Evolutionary conservation across 805 yeast species (phyloP), one percentile per base, ranked within the genome.

Genomic region (Candida xyloterini): DNA sequence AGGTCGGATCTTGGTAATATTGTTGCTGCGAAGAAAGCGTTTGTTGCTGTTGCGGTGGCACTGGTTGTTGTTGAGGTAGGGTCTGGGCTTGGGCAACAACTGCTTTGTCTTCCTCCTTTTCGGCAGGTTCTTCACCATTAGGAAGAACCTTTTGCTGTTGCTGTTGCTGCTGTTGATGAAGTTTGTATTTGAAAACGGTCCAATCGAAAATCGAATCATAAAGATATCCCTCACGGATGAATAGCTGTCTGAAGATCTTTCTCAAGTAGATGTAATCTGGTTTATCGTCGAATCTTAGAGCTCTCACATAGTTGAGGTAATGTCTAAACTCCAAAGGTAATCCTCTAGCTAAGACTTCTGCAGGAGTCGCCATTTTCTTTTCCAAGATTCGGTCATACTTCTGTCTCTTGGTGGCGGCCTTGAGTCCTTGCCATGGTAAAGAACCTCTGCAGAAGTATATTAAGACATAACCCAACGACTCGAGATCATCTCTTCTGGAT

Each of bases 371-470:
- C 79, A 90, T 79, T 65, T 91, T 91, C 71, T 86, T 87, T 62
- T 91, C 97, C 81, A 91, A 81, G 55, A 91, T 93, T 47, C 96
- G 78, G 67, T 91, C 97, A 66, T 91, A 91, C 67, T 93, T 91
- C 65, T 91, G 97, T 68, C 95, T 86, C 69, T 91, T 91, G 11
- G 96, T 88, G 18, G 91, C 93, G 27, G 98, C 99, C 66, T 89
- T 89, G 57, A 91, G 76, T 4, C 99, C 99, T 67, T 91, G 99
- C 99, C 99, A 91, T 39, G 99, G 99, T 56, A 91, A 77, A 13
- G 95, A 84, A 30, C 99, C 98, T 43, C 95, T 79, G 65, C 95
- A 84, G 62, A 91, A 93, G 67, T 91, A 91, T 53, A 91, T 86
- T 54, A 93, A 73, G 38, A 91, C 97, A 60, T 91, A 91, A 35